phyloP scores from a whole-genome alignment of 768 basidiomycete genomes.

The Multifurca ochricompacta region DNA sequence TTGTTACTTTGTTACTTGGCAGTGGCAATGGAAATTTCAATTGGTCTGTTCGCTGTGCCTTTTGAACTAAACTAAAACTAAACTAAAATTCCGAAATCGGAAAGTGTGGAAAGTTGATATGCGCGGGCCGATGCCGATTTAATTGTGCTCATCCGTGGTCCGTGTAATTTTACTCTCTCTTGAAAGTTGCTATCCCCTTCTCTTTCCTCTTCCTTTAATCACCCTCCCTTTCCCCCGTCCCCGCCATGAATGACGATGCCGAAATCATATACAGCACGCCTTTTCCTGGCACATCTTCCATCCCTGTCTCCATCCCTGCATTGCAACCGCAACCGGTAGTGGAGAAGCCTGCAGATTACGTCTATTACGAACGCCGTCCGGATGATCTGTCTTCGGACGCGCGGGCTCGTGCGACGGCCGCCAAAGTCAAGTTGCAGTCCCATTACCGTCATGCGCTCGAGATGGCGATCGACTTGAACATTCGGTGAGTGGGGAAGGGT shows the following conservation, averaged over 20 bases:
- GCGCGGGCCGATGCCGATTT: no score
- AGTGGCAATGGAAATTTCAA: no score
- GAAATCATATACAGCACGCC: conserved; percentile 20
- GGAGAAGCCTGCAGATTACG: conserved; percentile 64
- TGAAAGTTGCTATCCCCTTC: not conserved
- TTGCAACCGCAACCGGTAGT: not conserved
- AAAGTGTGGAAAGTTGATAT: no score
- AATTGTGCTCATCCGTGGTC: no score
- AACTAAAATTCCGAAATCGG: no score
- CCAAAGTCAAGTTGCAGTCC: conserved; percentile 91
- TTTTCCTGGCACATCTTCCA: conserved; percentile 6
- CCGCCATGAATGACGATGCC: conserved; percentile 13
- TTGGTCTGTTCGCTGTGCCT: no score
- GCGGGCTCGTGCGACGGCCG: conserved; percentile 75
- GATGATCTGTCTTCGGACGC: conserved; percentile 73
- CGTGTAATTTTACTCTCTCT: no score
- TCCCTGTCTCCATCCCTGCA: not conserved
- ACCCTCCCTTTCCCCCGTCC: not conserved
- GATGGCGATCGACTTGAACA: conserved; percentile 90
- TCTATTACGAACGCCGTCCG: conserved; percentile 83
- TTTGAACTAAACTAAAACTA: no score
- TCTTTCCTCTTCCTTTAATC: not conserved
- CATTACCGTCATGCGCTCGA: conserved; percentile 97
- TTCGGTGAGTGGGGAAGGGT: conserved; percentile 67
- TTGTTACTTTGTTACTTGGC: not conserved